These are phyloP conservation scores for Vicia faba DNA, from an alignment of 306 rosid species.

Conservation along the genomic window DNA sequence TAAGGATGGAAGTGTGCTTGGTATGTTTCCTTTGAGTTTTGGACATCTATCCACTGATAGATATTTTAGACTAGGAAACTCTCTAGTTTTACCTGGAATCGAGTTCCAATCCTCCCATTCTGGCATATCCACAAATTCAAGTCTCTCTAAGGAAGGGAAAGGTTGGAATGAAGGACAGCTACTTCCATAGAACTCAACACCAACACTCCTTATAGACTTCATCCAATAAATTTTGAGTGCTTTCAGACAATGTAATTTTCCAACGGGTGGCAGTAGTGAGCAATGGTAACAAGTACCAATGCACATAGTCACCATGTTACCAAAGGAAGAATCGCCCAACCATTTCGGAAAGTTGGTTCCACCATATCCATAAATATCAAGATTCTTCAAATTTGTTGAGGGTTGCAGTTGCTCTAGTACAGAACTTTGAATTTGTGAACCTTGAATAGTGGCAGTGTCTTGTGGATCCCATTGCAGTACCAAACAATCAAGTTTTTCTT, in stretches of 20 bases:
- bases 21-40: too few species aligned
- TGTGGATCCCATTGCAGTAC: slow-evolving; percentile 14
- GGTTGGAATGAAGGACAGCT: slow-evolving; percentile 19
- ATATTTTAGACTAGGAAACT: too few species aligned
- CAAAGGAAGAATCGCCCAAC: slow-evolving; percentile 22
- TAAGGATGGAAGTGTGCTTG: too few species aligned
- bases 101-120: too few species aligned
- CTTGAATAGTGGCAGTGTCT: not conserved
- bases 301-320: slow-evolving; percentile 6
- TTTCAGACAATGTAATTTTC: slow-evolving; percentile 8
- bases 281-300: not conserved
- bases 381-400: slow-evolving; percentile 24
- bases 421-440: not conserved
- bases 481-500: slow-evolving; percentile 7
- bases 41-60: too few species aligned
- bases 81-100: too few species aligned
- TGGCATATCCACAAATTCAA: too few species aligned
- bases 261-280: slow-evolving; percentile 20
- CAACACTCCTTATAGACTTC: slow-evolving; percentile 4
- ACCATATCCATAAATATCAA: slow-evolving; percentile 15
- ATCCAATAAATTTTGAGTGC: not conserved
- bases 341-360: slow-evolving; percentile 23
- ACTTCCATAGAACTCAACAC: slow-evolving; percentile 29
- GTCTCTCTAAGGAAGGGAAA: not conserved
- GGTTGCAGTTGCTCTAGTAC: slow-evolving; percentile 31